phyloP scores from a whole-genome alignment of 208 protist genomes.

The Novymonas esmeraldas region DNA sequence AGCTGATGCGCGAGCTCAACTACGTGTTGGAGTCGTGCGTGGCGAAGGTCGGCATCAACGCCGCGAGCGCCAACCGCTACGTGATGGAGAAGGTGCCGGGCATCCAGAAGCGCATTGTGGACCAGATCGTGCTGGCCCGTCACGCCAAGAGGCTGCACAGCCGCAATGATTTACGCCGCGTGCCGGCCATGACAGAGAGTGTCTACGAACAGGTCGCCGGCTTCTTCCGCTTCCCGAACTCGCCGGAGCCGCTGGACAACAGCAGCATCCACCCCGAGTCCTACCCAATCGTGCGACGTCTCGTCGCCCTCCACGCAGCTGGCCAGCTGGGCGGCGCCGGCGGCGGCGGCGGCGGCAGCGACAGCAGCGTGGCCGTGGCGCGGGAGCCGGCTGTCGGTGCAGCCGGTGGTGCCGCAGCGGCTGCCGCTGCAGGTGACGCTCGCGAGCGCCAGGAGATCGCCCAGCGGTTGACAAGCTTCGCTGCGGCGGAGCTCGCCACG shows the following conservation, averaged over 20 bases:
- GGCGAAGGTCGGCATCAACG: constrained; percentile 80
- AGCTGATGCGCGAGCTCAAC: constrained; percentile 56
- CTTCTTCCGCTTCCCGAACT: constrained; percentile 90
- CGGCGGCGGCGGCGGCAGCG: too few relatives aligned
- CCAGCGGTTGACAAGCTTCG: constrained; percentile 13
- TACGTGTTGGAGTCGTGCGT: constrained; percentile 80
- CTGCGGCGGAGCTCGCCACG: constrained; percentile 15
- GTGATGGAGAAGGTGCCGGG: constrained; percentile 88
- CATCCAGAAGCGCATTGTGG: constrained; percentile 61
- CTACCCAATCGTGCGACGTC: constrained; percentile 56
- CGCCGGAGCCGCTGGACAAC: constrained; percentile 77
- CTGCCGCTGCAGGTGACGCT: neutral
- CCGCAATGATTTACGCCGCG: constrained; percentile 71
- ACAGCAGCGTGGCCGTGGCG: neutral
- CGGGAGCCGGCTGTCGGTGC: neutral
- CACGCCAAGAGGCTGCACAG: constrained; percentile 57
- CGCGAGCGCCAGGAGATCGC: constrained; percentile 24
- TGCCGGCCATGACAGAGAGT: constrained; percentile 78
- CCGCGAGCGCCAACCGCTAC: constrained; percentile 65
- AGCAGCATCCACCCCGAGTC: constrained; percentile 88
- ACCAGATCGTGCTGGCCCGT: constrained; percentile 81
- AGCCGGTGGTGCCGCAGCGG: neutral
- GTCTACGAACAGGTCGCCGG: constrained; percentile 82
- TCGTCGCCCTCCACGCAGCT: constrained; percentile 37
- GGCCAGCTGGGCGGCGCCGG: constrained; percentile 19